Evolutionary conservation across 169 alveolate genomes (phyloP), one percentile per base, ranked within the genome.

Genomic region (Plasmodium billcollinsi): DNA sequence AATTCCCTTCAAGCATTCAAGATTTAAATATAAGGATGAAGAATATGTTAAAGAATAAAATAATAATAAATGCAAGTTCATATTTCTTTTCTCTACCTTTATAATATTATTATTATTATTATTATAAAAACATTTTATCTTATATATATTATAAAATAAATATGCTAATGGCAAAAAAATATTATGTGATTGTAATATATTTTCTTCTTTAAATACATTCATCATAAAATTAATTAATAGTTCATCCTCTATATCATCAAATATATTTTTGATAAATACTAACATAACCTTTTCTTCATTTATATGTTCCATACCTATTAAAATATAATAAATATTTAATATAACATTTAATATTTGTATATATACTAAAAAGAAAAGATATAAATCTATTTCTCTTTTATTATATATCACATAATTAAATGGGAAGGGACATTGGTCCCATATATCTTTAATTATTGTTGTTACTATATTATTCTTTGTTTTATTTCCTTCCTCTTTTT

Each of bases 351-450:
- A 3, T 2, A 76, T 24, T 33, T 76, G 89, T 69, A 76, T 69
- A 14, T 49, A 69, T 24, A 76, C 52, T 43, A 76, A 54, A 43
- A 76, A 76, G 59, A 76, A 76, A 24, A 63, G 66, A 50, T 76
- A 67, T 29, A 18, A 49, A 26, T 76, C 70, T 11, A 45, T 39
- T 39, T 39, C 14, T 47, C 50, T 24, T 15, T 76, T 24, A 21
- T 65, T 66, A 70, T 76, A 76, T 63, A 76, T 76, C 33, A 65
- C 39, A 72, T 45, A 76, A 59, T 18, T 65, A 72, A 76, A 76
- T 5, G 75, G 74, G 24, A 63, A 20, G 39, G 89, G 89, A n/a
- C 74, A 66, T 39, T 39, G 11, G 0, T 58, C 66, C 73, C 14
- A 63, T 70, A 29, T 76, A 24, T 56, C 52, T 43, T 14, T 69